Evolutionary conservation across 2,329 filamentous ascomycete genomes (phyloP), one percentile per base, ranked within the genome.

Genomic region (Botrytis byssoidea): DNA sequence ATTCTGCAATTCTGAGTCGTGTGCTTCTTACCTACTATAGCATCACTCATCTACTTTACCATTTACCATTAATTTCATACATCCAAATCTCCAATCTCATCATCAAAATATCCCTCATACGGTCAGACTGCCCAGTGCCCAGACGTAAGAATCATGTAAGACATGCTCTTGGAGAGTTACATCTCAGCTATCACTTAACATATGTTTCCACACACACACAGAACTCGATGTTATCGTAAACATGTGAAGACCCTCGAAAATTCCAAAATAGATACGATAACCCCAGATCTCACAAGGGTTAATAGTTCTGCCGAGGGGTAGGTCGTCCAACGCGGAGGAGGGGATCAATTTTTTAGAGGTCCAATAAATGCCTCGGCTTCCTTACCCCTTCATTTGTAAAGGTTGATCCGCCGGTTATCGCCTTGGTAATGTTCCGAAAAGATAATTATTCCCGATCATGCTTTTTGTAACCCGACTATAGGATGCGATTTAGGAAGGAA

Each of bases 401-500:
- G 14, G n/a, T 18, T 18, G 35, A 55, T 68, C 65, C 65, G 65
- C 65, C 65, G 65, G 40, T 67, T 40, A 40, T 51, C 65, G 65
- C 65, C 32, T n/a, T 8, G 7, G 40, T 9, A 12, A 25, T 68
- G 20, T 55, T 68, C 65, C 65, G 46, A 68, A 29, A 68, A 40
- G 20, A 42, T 14, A 12, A 12, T 14, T 4, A 3, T 57, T n/a
- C 57, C 66, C 66, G 66, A 42, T 68, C 66, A 68, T 68, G 66
- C 48, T 57, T 68, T 68, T 57, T 6, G 16, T 8, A 22, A 18
- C 57, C 48, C 66, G 48, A 57, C 20, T 42, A 32, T 68, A 57
- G 66, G 66, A 68, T 68, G 66, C 66, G 66, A 25, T 68, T 44
- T 18, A 68, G 48, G 66, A 68, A 40, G 35, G 4, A 25, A 64